A percentile compares a stretch with the other conserved stretches of the same genome.
Evolutionary conservation across 768 basidiomycete species (phyloP).

Genomic region (Boletus pseudo-olivaceus): DNA sequence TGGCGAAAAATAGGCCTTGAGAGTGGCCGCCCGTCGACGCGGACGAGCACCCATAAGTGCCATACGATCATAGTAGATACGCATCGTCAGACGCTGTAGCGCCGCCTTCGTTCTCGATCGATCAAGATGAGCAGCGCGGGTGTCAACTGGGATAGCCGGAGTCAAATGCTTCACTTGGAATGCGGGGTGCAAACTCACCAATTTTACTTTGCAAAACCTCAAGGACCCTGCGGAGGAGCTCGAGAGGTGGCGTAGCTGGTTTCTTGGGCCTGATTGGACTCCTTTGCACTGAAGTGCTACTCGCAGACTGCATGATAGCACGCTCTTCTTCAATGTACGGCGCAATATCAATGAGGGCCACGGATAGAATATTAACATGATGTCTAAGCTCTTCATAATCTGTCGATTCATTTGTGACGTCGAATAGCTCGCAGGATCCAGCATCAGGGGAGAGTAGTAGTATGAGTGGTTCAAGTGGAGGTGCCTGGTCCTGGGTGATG

Average conservation of each 20-base stretch:
- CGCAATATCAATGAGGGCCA: slow-evolving; percentile 56
- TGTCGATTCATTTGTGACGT: slow-evolving; percentile 48
- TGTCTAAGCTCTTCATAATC: slow-evolving; percentile 61
- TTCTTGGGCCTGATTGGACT: slow-evolving; percentile 31
- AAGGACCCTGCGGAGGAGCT: slow-evolving; percentile 45
- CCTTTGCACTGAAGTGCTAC: slow-evolving; percentile 12
- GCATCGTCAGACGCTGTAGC: slow-evolving; percentile 60
- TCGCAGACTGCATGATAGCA: slow-evolving; percentile 5
- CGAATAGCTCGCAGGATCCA: slow-evolving; percentile 46
- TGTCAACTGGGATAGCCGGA: slow-evolving; percentile 48
- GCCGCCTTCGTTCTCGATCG: slow-evolving; percentile 71
- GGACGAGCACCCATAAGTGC: slow-evolving; percentile 26
- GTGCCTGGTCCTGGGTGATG: slow-evolving; percentile 41
- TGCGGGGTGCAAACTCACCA: slow-evolving; percentile 39
- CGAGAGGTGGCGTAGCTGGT: slow-evolving; percentile 40
- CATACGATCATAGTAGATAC: slow-evolving; percentile 58
- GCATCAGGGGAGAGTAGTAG: slow-evolving; percentile 45
- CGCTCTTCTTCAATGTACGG: slow-evolving; percentile 53
- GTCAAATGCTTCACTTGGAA: background rate
- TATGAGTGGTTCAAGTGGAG: slow-evolving; percentile 49
- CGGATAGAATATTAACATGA: slow-evolving; percentile 53
- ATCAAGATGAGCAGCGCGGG: slow-evolving; percentile 70
- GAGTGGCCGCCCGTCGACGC: slow-evolving; percentile 23
- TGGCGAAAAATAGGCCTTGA: slow-evolving; percentile 30
- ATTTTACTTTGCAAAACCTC: slow-evolving; percentile 58